Base-by-base conservation (phyloP, 2,329 filamentous ascomycete species). In the Elsinoe arachidis region DNA sequence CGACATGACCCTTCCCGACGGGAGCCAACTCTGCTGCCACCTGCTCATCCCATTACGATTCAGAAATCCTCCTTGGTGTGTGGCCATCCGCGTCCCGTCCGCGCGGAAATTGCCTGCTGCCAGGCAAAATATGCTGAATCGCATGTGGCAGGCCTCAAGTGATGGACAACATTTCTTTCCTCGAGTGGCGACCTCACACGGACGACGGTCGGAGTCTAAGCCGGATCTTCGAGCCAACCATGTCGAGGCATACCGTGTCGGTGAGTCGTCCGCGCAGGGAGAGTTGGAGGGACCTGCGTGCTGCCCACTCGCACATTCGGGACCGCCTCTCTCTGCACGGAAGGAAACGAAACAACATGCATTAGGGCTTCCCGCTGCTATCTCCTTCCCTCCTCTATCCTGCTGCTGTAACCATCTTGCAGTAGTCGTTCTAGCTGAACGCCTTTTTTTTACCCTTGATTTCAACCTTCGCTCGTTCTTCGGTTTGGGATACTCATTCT, bases 311-410 rank as follows among this genome's bases (percentile, higher is more conserved):
- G 26, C 26, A 30, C 26, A 30, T 7, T 26, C 23, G 23, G 23
- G 23, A 26, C 23, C 23, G 23, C 23, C 23, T 26, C 6, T 34
- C 23, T 35, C 46, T 51, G 46, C 46, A 51, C 46, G 46, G 3
- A 26, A 26, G 23, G 23, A 26, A 34, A 26, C 41, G 41, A 44
- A 44, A 35, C 46, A 51, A 26, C 23, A 51, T 51, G 46, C 46
- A 35, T 51, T 51, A 51, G 46, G 46, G 46, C 46, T 35, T 51
- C 46, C 26, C 23, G 23, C 23, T 51, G 23, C 46, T 49, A 33
- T 49, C 44, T 35, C 44, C 15, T 34, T 34, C 44, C 44, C 12
- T 49, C 44, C 44, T 49, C 26, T 51, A 35, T 17, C 30, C 30
- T 26, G 9, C 46, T 51, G 17, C 30, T 35, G 46, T 51, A 35